A percentile compares a stretch with the other conserved stretches of the same genome.
Evolutionary conservation across 805 yeast species (phyloP).

Genomic region (Isabelozyma rhagii): DNA sequence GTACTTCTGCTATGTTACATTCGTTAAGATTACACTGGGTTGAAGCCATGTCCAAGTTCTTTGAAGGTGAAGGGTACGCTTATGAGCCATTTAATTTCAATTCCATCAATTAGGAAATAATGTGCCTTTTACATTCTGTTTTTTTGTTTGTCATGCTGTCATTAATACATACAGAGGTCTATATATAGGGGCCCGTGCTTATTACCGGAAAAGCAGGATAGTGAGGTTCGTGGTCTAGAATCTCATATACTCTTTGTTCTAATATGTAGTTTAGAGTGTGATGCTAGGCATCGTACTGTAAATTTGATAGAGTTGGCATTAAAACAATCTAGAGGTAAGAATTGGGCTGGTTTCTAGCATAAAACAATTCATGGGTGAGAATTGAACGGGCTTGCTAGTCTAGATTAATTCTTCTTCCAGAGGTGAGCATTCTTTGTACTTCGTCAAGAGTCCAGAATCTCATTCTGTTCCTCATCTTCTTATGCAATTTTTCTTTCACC

Average conservation of each 20-base stretch:
- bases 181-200: too few species aligned
- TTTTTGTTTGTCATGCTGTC: not conserved
- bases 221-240: too few species aligned
- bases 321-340: not conserved
- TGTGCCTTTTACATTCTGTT: not conserved
- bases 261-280: too few species aligned
- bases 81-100: constrained; percentile 84
- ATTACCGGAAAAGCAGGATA: too few species aligned
- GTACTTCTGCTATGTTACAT: constrained; percentile 98
- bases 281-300: too few species aligned
- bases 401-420: constrained; percentile 21
- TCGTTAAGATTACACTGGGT: constrained; percentile 99
- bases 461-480: constrained; percentile 23
- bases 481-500: constrained; percentile 23
- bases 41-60: constrained; percentile 97
- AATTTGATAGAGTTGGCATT: too few species aligned
- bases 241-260: too few species aligned
- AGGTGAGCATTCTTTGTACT: constrained; percentile 29
- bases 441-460: constrained; percentile 32
- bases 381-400: constrained; percentile 7
- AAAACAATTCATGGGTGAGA: not conserved
- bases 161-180: too few species aligned
- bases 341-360: too few species aligned
- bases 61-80: constrained; percentile 92
- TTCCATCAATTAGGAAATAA: constrained; percentile 10